phyloP scores from a whole-genome alignment of 768 basidiomycete species.

The Suillus brevipes region DNA sequence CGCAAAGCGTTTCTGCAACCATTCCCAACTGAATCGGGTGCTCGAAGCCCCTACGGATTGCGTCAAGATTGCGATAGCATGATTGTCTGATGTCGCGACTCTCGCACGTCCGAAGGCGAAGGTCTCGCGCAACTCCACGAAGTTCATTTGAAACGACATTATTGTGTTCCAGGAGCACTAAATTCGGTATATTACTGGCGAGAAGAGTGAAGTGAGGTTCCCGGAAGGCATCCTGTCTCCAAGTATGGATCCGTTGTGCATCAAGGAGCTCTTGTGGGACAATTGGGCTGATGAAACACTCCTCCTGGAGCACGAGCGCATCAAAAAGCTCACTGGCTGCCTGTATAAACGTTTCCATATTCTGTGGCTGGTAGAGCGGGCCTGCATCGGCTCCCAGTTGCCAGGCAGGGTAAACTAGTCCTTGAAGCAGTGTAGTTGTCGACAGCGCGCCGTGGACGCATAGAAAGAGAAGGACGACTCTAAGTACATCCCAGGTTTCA shows the following conservation, averaged over 20 bases:
- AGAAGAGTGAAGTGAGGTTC: slow-evolving; percentile 66
- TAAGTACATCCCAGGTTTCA: slow-evolving; percentile 69
- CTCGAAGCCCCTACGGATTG: slow-evolving; percentile 70
- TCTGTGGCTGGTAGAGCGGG: slow-evolving; percentile 36
- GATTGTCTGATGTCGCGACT: slow-evolving; percentile 71
- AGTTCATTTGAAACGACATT: slow-evolving; percentile 48
- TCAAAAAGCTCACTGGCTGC: slow-evolving; percentile 66
- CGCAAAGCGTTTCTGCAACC: slow-evolving; percentile 52
- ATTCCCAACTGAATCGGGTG: slow-evolving; percentile 51
- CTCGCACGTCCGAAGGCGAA: slow-evolving; percentile 62
- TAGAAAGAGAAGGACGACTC: slow-evolving; percentile 61
- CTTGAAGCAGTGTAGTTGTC: slow-evolving; percentile 70
- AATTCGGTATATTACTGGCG: slow-evolving; percentile 61
- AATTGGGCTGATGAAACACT: slow-evolving; percentile 38
- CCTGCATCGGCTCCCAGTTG: slow-evolving; percentile 47
- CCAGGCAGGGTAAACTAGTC: slow-evolving; percentile 83
- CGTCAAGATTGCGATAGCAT: slow-evolving; percentile 72
- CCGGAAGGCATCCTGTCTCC: slow-evolving; percentile 65
- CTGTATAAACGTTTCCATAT: slow-evolving; percentile 53
- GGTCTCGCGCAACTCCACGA: slow-evolving; percentile 45
- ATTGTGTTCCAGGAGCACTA: slow-evolving; percentile 73
- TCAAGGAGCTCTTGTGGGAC: slow-evolving; percentile 58
- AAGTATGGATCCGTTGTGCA: slow-evolving; percentile 66
- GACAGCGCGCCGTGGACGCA: slow-evolving; percentile 66
- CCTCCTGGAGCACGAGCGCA: slow-evolving; percentile 56